These are phyloP conservation scores for Gonapodya sp. DNA, from an alignment of 192 early-diverging fungal species.

Conservation along the genomic window DNA sequence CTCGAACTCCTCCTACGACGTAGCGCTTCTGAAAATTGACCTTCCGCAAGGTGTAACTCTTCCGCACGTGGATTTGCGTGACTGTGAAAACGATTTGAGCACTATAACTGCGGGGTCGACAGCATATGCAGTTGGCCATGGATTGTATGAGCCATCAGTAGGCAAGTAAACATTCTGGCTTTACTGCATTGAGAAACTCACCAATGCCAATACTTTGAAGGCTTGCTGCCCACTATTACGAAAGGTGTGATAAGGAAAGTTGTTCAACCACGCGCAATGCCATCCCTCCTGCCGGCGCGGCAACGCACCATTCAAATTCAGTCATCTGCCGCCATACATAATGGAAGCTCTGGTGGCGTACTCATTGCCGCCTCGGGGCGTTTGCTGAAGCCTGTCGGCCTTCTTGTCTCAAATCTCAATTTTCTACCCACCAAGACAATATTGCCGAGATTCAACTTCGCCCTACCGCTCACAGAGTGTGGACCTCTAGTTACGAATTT, in stretches of 20 bases:
- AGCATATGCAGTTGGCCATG: neutral
- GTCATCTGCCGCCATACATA: neutral
- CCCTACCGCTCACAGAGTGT: neutral
- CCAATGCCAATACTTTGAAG: neutral
- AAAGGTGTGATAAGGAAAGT: neutral
- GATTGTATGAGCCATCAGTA: neutral
- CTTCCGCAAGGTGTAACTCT: neutral
- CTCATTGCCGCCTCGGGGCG: neutral
- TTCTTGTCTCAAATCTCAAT: neutral
- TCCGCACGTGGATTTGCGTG: neutral
- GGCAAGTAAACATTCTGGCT: neutral
- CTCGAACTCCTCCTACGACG: neutral
- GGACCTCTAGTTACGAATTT: neutral
- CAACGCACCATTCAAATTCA: neutral
- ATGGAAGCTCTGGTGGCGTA: neutral
- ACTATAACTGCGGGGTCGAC: neutral
- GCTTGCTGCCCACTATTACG: neutral
- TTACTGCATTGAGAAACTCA: neutral
- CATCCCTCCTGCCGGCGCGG: neutral
- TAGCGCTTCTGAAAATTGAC: neutral
- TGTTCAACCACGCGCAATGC: too few species aligned
- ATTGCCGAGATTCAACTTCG: neutral
- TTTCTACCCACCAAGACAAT: neutral
- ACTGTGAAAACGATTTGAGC: neutral
- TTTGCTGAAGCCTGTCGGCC: neutral